phyloP scores from a whole-genome alignment of 2,329 filamentous ascomycete genomes.

The Phoma sp. region DNA sequence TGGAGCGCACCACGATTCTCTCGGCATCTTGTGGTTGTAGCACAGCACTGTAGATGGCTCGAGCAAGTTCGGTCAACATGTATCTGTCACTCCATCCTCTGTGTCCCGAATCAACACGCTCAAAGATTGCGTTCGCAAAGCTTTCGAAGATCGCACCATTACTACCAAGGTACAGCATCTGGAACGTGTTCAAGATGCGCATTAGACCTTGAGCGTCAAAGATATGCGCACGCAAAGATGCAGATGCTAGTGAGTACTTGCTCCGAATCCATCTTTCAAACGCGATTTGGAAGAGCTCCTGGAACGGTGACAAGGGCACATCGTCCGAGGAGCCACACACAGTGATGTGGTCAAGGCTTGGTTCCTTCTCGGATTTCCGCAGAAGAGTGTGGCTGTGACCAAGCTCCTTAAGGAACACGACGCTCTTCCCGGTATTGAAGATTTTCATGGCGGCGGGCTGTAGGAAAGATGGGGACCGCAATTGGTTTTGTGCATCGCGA shows the following conservation, averaged over 20 bases:
- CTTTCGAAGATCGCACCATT: constrained; percentile 72
- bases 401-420: constrained; percentile 80
- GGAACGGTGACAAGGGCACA: constrained; percentile 68
- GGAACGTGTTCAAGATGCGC: constrained; percentile 69
- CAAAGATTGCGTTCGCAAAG: constrained; percentile 75
- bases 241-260: constrained; percentile 74
- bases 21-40: constrained; percentile 62
- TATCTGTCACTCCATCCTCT: constrained; percentile 80
- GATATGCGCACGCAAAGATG: constrained; percentile 69
- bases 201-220: constrained; percentile 73
- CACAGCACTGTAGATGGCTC: constrained; percentile 68
- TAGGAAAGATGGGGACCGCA: constrained; percentile 78
- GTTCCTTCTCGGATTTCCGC: constrained; percentile 23
- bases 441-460: constrained; percentile 72
- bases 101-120: constrained; percentile 69
- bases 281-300: constrained; percentile 73
- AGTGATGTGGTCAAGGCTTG: constrained; percentile 61
- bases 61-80: constrained; percentile 76
- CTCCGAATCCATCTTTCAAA: constrained; percentile 79
- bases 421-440: constrained; percentile 87
- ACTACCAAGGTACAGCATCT: constrained; percentile 76
- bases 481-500: constrained; percentile 61
- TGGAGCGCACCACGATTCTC: constrained; percentile 65
- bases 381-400: constrained; percentile 56
- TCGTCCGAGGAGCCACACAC: constrained; percentile 57